A percentile compares a stretch with the other conserved stretches of the same genome.
Evolutionary conservation across 2,329 filamentous ascomycete species (phyloP).

Genomic region (Cytospora piceae): DNA sequence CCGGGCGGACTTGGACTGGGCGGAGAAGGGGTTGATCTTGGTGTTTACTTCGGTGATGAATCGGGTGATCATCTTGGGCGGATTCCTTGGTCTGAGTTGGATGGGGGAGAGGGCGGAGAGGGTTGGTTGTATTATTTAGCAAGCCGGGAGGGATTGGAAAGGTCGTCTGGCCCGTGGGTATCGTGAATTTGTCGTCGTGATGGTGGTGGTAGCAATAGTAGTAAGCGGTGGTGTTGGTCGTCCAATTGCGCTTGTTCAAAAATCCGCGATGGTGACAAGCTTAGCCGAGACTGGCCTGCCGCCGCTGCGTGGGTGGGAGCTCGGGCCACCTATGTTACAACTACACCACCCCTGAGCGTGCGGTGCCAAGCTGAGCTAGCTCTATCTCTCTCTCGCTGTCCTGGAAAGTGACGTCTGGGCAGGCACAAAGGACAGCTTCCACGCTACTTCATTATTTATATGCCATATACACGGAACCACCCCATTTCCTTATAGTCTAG

Average conservation of each 20-base stretch:
- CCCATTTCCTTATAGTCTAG: no score
- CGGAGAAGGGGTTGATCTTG: slow-evolving; percentile 90
- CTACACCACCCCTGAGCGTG: neutral
- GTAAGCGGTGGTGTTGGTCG: neutral
- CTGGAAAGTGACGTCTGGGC: slow-evolving; percentile 8
- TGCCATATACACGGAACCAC: neutral
- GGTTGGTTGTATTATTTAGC: neutral
- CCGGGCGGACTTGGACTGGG: slow-evolving; percentile 77
- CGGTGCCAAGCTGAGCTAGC: no score
- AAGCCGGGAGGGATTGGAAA: neutral
- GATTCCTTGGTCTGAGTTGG: neutral
- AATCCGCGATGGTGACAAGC: neutral
- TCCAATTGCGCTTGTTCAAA: neutral
- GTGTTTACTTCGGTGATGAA: slow-evolving; percentile 85
- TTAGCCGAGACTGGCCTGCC: neutral
- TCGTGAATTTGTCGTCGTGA: neutral
- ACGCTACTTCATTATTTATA: neutral
- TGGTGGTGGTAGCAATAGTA: neutral
- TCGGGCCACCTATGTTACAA: neutral
- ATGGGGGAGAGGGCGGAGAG: no score
- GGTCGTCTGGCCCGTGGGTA: neutral
- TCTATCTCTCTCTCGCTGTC: no score
- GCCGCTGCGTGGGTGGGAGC: neutral
- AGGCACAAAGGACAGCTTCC: slow-evolving; percentile 5
- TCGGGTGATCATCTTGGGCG: slow-evolving; percentile 73